These are phyloP conservation scores for Boletus rubescentipes DNA, from an alignment of 768 basidiomycete genomes.

Conservation along the genomic window DNA sequence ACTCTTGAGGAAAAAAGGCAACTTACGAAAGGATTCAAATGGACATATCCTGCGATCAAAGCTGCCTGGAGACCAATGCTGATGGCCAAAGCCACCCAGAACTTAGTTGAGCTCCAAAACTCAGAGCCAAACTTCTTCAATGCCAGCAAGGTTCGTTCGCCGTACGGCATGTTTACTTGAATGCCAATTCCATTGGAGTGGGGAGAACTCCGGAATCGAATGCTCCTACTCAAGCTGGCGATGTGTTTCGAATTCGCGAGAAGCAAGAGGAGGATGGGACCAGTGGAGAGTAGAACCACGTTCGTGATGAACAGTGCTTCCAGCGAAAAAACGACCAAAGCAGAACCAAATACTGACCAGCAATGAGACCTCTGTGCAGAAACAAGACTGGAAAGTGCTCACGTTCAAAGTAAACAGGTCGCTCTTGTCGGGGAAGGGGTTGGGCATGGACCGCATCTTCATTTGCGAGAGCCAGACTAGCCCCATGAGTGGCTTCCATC, in stretches of 20 bases:
- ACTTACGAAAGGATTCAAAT: constrained; percentile 65
- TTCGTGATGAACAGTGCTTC: constrained; percentile 53
- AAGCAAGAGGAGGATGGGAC: constrained; percentile 53
- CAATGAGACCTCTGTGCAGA: not conserved
- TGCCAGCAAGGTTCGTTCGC: constrained; percentile 22
- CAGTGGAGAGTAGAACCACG: constrained; percentile 58
- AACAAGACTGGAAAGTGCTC: constrained; percentile 25
- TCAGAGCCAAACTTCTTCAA: constrained; percentile 28
- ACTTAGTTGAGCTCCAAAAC: constrained; percentile 53
- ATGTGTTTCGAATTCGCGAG: constrained; percentile 39
- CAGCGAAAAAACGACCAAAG: constrained; percentile 56
- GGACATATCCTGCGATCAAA: constrained; percentile 48
- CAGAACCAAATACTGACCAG: constrained; percentile 54
- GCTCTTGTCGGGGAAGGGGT: constrained; percentile 23
- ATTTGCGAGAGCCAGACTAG: constrained; percentile 56
- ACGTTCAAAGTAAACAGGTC: constrained; percentile 75
- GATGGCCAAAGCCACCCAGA: constrained; percentile 59
- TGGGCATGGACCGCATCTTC: constrained; percentile 30
- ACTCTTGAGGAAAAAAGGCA: not conserved
- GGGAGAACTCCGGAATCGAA: constrained; percentile 12
- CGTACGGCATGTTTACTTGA: constrained; percentile 4
- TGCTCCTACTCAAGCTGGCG: constrained; percentile 17
- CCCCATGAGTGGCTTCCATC: constrained; percentile 64
- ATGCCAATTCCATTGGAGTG: not conserved
- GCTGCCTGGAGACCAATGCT: constrained; percentile 45